Evolutionary conservation across 495 filamentous ascomycete species (phyloP).

Genomic region (Xylaria nigripes): DNA sequence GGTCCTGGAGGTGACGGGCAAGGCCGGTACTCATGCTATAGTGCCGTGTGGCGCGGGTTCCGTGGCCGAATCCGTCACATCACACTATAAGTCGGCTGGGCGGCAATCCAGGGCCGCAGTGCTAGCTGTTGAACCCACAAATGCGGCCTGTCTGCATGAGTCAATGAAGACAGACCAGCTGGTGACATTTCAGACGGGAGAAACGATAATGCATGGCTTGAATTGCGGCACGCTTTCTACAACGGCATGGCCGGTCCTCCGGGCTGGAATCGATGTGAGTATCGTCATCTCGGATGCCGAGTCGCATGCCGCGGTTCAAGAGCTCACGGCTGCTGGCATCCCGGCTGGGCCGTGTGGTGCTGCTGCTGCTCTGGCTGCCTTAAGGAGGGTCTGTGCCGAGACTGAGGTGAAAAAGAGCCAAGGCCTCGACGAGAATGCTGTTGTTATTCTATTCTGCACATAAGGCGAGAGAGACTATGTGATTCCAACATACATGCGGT

Average conservation of each 20-base stretch:
- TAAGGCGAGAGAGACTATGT: slow-evolving; percentile 21
- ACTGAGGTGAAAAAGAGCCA: slow-evolving; percentile 16
- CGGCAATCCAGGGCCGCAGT: slow-evolving; percentile 24
- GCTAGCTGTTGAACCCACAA: slow-evolving; percentile 52
- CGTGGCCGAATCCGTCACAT: slow-evolving; percentile 49
- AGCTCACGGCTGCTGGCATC: slow-evolving; percentile 39
- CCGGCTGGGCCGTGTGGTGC: slow-evolving; percentile 54
- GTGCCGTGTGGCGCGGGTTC: slow-evolving; percentile 59
- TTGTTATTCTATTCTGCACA: slow-evolving; percentile 42
- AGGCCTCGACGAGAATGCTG: slow-evolving; percentile 34
- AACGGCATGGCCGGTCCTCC: slow-evolving; percentile 52
- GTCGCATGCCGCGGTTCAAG: slow-evolving; percentile 42
- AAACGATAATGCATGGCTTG: slow-evolving; percentile 61
- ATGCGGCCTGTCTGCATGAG: slow-evolving; percentile 47
- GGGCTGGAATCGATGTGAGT: slow-evolving; percentile 46
- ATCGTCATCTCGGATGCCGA: slow-evolving; percentile 49
- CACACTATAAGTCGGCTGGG: slow-evolving; percentile 44
- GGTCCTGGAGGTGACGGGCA: slow-evolving; percentile 22
- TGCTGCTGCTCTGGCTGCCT: slow-evolving; percentile 50
- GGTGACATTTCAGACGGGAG: slow-evolving; percentile 39
- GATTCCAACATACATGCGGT: slow-evolving; percentile 10
- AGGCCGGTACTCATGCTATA: slow-evolving; percentile 38
- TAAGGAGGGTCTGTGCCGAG: slow-evolving; percentile 36
- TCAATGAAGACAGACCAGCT: slow-evolving; percentile 41
- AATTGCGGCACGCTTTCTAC: slow-evolving; percentile 57